A percentile compares a stretch with the other conserved stretches of the same genome.
These are phyloP conservation scores for Truncatella angustata DNA, from an alignment of 2,329 filamentous ascomycete species.

Conservation along the genomic window DNA sequence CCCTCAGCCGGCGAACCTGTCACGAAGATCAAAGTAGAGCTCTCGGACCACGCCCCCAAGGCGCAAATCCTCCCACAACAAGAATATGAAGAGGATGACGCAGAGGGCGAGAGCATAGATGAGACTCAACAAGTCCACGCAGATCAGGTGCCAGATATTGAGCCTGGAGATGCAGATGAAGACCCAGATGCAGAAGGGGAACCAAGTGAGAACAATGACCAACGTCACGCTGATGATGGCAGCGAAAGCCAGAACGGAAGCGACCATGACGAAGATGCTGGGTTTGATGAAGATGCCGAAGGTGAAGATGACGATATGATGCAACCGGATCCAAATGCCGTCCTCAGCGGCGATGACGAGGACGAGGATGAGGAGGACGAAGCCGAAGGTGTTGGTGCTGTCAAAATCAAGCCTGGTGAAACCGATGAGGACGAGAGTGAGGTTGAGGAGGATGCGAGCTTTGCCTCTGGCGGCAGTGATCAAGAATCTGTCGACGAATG, in stretches of 20 bases:
- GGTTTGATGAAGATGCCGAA: conserved; percentile 30
- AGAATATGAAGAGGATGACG: conserved; percentile 11
- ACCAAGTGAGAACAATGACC: conserved; percentile 27
- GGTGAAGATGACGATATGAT: conserved; percentile 24
- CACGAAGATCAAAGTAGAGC: neutral
- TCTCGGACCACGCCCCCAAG: neutral
- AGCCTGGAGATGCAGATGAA: neutral
- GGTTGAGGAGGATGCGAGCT: conserved; percentile 28
- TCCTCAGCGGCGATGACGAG: conserved; percentile 22
- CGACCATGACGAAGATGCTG: conserved; percentile 32
- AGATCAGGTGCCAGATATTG: neutral
- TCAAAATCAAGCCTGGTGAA: conserved; percentile 54
- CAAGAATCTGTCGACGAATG: conserved; percentile 28
- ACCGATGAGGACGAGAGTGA: conserved; percentile 43
- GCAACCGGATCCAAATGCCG: conserved; percentile 13
- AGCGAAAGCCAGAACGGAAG: conserved; percentile 26
- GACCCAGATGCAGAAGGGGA: conserved; percentile 13
- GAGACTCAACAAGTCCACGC: too few species aligned
- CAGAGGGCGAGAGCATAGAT: conserved; percentile 10
- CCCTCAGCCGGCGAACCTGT: conserved; percentile 1
- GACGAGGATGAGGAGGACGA: conserved; percentile 40
- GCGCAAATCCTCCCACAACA: neutral
- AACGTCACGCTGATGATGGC: conserved; percentile 18
- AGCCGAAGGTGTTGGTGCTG: conserved; percentile 55
- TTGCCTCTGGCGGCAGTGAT: conserved; percentile 26